A percentile compares a stretch with the other conserved stretches of the same genome.
These are phyloP conservation scores for Vaccinium macrocarpon DNA, from an alignment of 148 eudicot genomes.

Conservation along the genomic window DNA sequence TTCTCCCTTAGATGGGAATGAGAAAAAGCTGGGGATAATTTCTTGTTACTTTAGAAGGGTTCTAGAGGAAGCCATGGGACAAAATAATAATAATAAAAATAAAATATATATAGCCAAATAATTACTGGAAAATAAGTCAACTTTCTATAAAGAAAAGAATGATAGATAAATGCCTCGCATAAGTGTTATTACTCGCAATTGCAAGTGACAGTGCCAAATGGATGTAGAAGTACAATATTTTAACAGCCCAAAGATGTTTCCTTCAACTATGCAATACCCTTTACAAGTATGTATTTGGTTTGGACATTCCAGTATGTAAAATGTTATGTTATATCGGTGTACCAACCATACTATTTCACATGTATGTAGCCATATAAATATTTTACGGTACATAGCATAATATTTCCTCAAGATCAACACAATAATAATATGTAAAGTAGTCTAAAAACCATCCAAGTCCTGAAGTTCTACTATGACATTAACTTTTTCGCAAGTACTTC, in stretches of 20 bases:
- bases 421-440: not conserved
- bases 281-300: too few relatives aligned
- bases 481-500: not conserved
- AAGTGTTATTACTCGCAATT: not conserved
- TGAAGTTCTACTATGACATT: not conserved
- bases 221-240: not conserved
- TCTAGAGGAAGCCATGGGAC: not conserved
- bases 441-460: not conserved
- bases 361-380: too few relatives aligned
- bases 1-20: not conserved
- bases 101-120: not conserved
- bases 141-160: not conserved
- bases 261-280: too few relatives aligned
- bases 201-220: not conserved
- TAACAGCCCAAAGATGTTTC: too few relatives aligned
- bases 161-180: not conserved
- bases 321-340: too few relatives aligned
- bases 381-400: too few relatives aligned
- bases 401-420: too few relatives aligned
- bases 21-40: not conserved
- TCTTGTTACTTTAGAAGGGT: not conserved
- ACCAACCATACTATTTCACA: too few relatives aligned
- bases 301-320: too few relatives aligned
- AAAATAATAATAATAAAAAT: not conserved
- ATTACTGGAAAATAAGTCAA: not conserved